A percentile compares a stretch with the other conserved stretches of the same genome.
phyloP scores from a whole-genome alignment of 2,329 filamentous ascomycete genomes.

The Dactylellina leptospora region DNA sequence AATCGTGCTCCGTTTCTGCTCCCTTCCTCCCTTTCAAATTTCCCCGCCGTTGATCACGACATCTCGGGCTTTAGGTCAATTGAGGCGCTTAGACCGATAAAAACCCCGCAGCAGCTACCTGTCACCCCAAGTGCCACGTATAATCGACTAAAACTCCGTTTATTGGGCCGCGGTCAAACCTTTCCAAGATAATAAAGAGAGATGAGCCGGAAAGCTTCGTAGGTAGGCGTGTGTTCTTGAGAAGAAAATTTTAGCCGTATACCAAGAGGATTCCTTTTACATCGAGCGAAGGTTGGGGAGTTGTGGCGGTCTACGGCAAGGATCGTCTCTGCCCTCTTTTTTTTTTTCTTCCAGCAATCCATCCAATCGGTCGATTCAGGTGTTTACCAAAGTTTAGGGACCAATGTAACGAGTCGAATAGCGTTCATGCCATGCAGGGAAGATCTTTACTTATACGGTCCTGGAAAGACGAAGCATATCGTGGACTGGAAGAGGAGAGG shows the following conservation, averaged over 20 bases:
- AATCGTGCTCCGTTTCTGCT: background rate
- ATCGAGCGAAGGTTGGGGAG: conserved; percentile 44
- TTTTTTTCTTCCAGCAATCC: conserved; percentile 1
- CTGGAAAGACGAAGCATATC: too few relatives aligned
- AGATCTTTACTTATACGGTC: conserved; percentile 35
- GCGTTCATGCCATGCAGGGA: conserved; percentile 12
- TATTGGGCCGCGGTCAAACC: background rate
- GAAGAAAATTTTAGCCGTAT: background rate
- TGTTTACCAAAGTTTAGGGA: too few relatives aligned
- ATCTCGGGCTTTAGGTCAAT: conserved; percentile 4
- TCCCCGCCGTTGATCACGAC: conserved; percentile 10
- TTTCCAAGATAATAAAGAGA: conserved; percentile 1
- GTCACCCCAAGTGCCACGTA: conserved; percentile 37
- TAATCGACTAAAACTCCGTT: conserved; percentile 7
- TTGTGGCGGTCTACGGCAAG: conserved; percentile 12
- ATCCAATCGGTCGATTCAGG: conserved; percentile 7
- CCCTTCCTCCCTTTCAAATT: background rate
- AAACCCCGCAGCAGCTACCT: conserved; percentile 36
- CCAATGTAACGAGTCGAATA: background rate
- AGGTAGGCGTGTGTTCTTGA: too few relatives aligned
- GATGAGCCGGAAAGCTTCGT: background rate
- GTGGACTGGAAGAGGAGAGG: too few relatives aligned
- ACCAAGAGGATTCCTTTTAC: background rate
- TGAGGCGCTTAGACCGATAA: background rate
- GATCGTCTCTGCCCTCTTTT: conserved; percentile 25